phyloP scores from a whole-genome alignment of 352 stramenopile species.

The Thalassiosira livingstoniorum region DNA sequence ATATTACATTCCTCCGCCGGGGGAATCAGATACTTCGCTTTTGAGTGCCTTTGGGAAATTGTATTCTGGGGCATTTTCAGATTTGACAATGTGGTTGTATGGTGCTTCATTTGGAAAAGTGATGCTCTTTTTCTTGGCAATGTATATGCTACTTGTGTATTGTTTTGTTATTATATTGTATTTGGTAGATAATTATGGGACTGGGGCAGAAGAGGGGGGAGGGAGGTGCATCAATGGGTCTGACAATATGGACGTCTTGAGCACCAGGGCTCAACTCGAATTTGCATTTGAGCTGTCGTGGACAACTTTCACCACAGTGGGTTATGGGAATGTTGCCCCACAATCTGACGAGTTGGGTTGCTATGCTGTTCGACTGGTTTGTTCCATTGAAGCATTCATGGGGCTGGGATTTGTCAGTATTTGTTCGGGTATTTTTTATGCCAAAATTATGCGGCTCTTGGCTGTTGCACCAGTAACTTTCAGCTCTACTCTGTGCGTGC shows the following conservation, averaged over 20 bases:
- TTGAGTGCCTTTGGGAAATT: constrained; percentile 22
- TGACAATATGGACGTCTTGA: constrained; percentile 4
- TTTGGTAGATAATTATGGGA: constrained; percentile 11
- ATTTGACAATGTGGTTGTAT: constrained; percentile 42
- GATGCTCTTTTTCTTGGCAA: constrained; percentile 18
- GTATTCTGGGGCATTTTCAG: constrained; percentile 17
- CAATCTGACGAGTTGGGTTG: constrained; percentile 31
- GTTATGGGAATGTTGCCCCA: constrained; percentile 37
- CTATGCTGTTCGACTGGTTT: constrained; percentile 33
- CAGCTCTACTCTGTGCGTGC: constrained; percentile 46
- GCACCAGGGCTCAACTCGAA: constrained; percentile 12
- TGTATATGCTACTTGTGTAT: constrained; percentile 34
- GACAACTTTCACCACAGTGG: constrained; percentile 62
- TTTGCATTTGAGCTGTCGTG: constrained; percentile 57
- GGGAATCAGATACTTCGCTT: not conserved
- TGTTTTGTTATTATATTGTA: constrained; percentile 34
- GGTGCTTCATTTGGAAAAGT: constrained; percentile 32
- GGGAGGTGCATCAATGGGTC: constrained; percentile 4
- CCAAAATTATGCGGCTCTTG: constrained; percentile 28
- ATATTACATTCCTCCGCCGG: constrained; percentile 32
- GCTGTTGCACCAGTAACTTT: constrained; percentile 37
- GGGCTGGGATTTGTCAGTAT: constrained; percentile 37
- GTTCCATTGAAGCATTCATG: constrained; percentile 44
- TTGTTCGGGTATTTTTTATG: constrained; percentile 44
- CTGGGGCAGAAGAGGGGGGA: not conserved